These are phyloP conservation scores for Kwoniella heveanensis DNA, from an alignment of 768 basidiomycete genomes.

Conservation along the genomic window DNA sequence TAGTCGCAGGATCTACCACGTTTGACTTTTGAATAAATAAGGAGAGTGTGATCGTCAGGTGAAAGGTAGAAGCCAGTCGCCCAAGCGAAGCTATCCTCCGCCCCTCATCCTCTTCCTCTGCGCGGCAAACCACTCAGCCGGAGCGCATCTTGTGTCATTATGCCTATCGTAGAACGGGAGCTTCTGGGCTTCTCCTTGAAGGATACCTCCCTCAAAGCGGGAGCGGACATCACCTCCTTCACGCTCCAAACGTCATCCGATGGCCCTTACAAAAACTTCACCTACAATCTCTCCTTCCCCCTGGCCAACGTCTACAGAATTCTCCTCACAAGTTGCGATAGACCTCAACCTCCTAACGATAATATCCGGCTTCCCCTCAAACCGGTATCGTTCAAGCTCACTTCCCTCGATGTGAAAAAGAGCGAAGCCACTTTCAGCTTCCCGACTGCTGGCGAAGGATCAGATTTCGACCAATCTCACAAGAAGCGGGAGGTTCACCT, in stretches of 20 bases:
- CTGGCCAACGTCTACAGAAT: constrained; percentile 38
- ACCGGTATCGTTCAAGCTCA: constrained; percentile 23
- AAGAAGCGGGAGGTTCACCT: constrained; percentile 31
- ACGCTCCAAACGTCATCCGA: constrained; percentile 19
- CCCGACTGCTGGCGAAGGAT: constrained; percentile 12
- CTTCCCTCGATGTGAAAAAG: constrained; percentile 26
- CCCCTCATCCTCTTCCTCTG: no score
- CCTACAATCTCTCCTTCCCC: constrained; percentile 43
- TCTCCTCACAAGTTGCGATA: constrained; percentile 40
- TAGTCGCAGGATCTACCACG: no score
- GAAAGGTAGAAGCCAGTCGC: no score
- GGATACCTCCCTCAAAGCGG: constrained; percentile 19
- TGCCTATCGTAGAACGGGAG: constrained; percentile 44
- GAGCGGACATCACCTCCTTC: constrained; percentile 29
- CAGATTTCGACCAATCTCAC: constrained; percentile 21
- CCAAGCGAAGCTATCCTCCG: no score
- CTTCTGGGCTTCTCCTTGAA: constrained; percentile 25
- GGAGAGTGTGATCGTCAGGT: no score
- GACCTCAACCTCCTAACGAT: constrained; percentile 47
- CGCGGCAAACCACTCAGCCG: no score
- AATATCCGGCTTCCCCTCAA: constrained; percentile 34
- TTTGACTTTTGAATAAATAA: background rate
- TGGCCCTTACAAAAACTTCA: constrained; percentile 34
- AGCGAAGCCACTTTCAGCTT: constrained; percentile 32
- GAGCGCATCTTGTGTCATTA: no score